Evolutionary conservation across 2,329 filamentous ascomycete species (phyloP), one percentile per base, ranked within the genome.

Genomic region (Clarireedia monteithiana): DNA sequence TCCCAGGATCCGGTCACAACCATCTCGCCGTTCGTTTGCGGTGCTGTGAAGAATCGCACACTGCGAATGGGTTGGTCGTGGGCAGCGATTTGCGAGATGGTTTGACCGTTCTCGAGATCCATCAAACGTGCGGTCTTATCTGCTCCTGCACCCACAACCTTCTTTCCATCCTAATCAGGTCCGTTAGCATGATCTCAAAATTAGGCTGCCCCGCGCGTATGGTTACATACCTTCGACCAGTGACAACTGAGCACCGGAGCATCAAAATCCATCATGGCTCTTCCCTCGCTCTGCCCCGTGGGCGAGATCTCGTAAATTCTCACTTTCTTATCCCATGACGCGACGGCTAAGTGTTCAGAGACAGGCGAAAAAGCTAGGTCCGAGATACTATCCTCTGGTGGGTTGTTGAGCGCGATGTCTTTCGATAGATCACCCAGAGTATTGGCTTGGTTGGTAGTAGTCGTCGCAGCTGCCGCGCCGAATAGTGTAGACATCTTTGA

Each of bases 271-370:
- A 94, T 95, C 58, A 86, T 76, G 60, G 90, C 90, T 68, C 91
- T 92, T 50, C 90, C 91, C 69, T 90, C 83, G 67, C 88, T 92
- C 69, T 88, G 82, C 45, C 91, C 90, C 63, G 83, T 83, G 56
- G 74, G 74, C 62, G 86, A 83, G 69, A 97, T 90, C 72, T 97
- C 90, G 75, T 97, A 99, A 69, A 99, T 92, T 68, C 91, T 87
- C 61, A 97, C 90, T 72, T 96, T 95, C 77, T 95, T 95, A 74
- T 99, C 94, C 94, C 94, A 99, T 66, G 90, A 96, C 48, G 90
- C 78, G 38, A 96, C 89, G 24, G 92, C 91, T 17, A 99, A 79
- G 69, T 95, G 88, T 66, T 97, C 90, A 63, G 75, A 80, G 53
- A 78, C 78, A 1, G 86, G 83, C 14, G 87, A 91, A 75, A 96